These are phyloP conservation scores for Kickxella alabastrina DNA, from an alignment of 192 early-diverging fungal genomes.

Conservation along the genomic window DNA sequence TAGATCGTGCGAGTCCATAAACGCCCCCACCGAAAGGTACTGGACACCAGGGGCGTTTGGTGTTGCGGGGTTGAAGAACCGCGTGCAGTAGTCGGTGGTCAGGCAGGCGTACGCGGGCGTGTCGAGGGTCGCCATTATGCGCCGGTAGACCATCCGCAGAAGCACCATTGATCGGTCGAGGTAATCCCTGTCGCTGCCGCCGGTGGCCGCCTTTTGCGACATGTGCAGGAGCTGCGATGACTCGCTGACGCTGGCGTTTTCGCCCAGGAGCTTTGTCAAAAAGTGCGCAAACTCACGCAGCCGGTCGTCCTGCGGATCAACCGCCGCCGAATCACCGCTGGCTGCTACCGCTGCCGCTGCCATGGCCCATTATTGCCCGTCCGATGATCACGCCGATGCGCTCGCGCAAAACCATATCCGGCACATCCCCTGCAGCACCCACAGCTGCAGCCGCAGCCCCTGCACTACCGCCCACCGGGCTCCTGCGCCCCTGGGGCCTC, in stretches of 20 bases:
- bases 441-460: constrained; percentile 1
- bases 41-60: constrained; percentile 70
- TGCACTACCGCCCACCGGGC: background rate
- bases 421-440: constrained; percentile 5
- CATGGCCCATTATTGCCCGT: constrained; percentile 15
- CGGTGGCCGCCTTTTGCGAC: constrained; percentile 17
- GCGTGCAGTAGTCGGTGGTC: constrained; percentile 79
- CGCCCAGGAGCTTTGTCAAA: constrained; percentile 32
- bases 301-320: constrained; percentile 27
- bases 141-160: constrained; percentile 45
- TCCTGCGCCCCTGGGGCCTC: constrained; percentile 9
- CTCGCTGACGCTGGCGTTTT: constrained; percentile 37
- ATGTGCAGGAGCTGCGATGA: constrained; percentile 22
- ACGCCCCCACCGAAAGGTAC: constrained; percentile 81
- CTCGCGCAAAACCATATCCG: constrained; percentile 20
- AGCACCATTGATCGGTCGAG: constrained; percentile 25
- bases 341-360: background rate
- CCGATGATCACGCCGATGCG: constrained; percentile 30
- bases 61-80: constrained; percentile 84
- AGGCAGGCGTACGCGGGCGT: constrained; percentile 89
- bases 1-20: constrained; percentile 63
- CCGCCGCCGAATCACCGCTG: constrained; percentile 5
- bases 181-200: constrained; percentile 21
- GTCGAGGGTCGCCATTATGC: constrained; percentile 72
- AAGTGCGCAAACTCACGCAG: constrained; percentile 45